Base-by-base conservation (phyloP, 768 basidiomycete genomes). In the Boletus barrowsii region DNA sequence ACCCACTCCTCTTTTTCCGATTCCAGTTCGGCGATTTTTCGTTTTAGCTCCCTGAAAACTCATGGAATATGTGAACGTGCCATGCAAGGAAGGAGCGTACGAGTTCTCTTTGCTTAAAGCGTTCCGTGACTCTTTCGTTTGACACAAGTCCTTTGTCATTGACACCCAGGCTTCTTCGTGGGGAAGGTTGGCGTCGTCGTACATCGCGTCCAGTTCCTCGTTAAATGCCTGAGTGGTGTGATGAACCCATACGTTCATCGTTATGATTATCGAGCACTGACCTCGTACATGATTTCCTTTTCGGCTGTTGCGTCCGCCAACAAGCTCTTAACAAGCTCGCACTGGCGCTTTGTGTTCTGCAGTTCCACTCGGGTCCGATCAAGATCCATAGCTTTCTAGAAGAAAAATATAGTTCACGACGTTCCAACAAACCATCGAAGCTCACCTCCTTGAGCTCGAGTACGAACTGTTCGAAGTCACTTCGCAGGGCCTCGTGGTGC, bases 281-380 rank as follows among this genome's bases (percentile, higher is more conserved):
- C 93, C 78, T 93, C 89, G 59, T 94, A 95, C 81, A 96, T 88
- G 68, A 93, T 89, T 63, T 94, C 90, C 70, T 95, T 90, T 75
- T 97, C 94, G 2, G 84, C 79, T 10, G 87, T 88, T 32, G 84
- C 82, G 63, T 95, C 89, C 17, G 80, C 78, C 14, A 93, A 76
- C 29, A 94, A 77, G 59, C 82, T 83, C 69, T 90, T 90, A 4
- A 93, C 82, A 29, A 93, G 73, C 60, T 90, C 90, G 56, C 84
- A 86, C 67, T 91, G 88, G 17, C 88, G 80, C 59, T 81, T 86
- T 17, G 81, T 71, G 58, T 81, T 84, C 63, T 86, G 81, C 30
- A 93, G 75, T 57, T 93, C 90, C 26, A 79, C 68, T 48, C 79
- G 77, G 20, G 79, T 69, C 52, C 77, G 80, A 62, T 88, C 86